A percentile compares a stretch with the other conserved stretches of the same genome.
phyloP scores from a whole-genome alignment of 1,139 yeast genomes.

The Suhomyces wounanorum region DNA sequence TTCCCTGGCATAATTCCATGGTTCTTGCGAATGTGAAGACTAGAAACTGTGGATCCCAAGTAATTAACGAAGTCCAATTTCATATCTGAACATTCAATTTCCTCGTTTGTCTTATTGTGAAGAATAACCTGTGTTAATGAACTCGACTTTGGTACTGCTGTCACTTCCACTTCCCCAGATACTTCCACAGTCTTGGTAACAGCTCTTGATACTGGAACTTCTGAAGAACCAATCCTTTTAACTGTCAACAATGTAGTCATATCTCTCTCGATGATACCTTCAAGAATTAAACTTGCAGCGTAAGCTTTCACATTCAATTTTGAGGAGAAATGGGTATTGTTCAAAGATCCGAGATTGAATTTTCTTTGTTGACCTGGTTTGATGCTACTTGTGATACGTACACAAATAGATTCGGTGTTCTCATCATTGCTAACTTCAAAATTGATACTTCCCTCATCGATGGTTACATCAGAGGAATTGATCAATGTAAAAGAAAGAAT shows the following conservation, averaged over 20 bases:
- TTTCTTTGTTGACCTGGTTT: slow-evolving; percentile 32
- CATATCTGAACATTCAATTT: slow-evolving; percentile 36
- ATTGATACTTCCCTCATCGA: slow-evolving; percentile 34
- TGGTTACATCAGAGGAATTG: slow-evolving; percentile 26
- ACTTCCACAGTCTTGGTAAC: background rate
- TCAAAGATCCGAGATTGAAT: slow-evolving; percentile 27
- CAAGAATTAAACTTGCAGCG: slow-evolving; percentile 7
- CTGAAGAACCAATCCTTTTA: background rate
- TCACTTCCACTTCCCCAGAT: slow-evolving; percentile 14
- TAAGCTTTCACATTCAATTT: slow-evolving; percentile 17
- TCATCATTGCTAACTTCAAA: slow-evolving; percentile 23
- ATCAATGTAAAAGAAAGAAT: slow-evolving; percentile 31
- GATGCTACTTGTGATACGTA: slow-evolving; percentile 32
- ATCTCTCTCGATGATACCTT: slow-evolving; percentile 22
- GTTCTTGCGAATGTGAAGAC: slow-evolving; percentile 32
- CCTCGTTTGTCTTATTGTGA: slow-evolving; percentile 29
- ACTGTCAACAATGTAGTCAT: slow-evolving; percentile 3
- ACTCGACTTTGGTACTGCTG: slow-evolving; percentile 34
- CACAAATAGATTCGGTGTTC: slow-evolving; percentile 22
- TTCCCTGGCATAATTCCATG: slow-evolving; percentile 38
- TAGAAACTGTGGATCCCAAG: slow-evolving; percentile 30
- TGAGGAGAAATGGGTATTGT: slow-evolving; percentile 3
- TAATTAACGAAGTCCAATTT: slow-evolving; percentile 35
- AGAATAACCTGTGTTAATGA: slow-evolving; percentile 36
- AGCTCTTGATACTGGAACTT: background rate